Base-by-base conservation (phyloP, 2,329 filamentous ascomycete species). In the Elsinoe perseae region DNA sequence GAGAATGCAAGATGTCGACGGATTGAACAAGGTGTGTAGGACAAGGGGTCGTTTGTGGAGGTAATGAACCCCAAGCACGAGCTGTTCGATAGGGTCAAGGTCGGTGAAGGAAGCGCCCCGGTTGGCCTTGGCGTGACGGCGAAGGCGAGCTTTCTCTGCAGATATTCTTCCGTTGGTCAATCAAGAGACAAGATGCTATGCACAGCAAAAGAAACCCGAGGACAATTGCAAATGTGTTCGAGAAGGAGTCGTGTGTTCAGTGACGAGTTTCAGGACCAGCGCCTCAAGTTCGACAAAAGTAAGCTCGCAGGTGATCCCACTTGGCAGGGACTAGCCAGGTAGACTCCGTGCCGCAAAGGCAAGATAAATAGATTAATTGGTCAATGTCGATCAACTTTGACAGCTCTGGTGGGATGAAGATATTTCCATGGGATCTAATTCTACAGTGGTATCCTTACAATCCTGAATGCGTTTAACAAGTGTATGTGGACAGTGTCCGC, bases 401-500 rank as follows among this genome's bases (percentile, higher is more conserved):
- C 44, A 50, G 44, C 44, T 50, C n/a, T 52, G 48, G 28, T 20
- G 32, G 21, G 38, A 54, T 38, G 16, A 42, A 43, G 50, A 27
- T 48, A 25, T 52, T n/a, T 28, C 18, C 16, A 52, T 38, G 20
- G 38, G 14, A 38, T 52, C 48, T 52, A 52, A 34, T 52, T 52
- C 48, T 52, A 52, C 48, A 52, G 18, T 52, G 48, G 48, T 52
- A 38, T 52, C 30, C 48, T 52, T 9, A 52, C 48, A 32, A 7
- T 30, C 9, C 25, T 7, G 25, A 38, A 25, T 34, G 28, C 28
- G 48, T 44, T 16, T 36, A 36, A 38, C 30, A 52, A 38, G 10
- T 38, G 48, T 25, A 5, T 52, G 48, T n/a, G 48, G 44, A 50
- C 44, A 50, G 18, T 30, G 44, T 18, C 27, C 44, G 18, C 32